These are phyloP conservation scores for Helotiales sp. DNA, from an alignment of 2,329 filamentous ascomycete genomes.

Conservation along the genomic window DNA sequence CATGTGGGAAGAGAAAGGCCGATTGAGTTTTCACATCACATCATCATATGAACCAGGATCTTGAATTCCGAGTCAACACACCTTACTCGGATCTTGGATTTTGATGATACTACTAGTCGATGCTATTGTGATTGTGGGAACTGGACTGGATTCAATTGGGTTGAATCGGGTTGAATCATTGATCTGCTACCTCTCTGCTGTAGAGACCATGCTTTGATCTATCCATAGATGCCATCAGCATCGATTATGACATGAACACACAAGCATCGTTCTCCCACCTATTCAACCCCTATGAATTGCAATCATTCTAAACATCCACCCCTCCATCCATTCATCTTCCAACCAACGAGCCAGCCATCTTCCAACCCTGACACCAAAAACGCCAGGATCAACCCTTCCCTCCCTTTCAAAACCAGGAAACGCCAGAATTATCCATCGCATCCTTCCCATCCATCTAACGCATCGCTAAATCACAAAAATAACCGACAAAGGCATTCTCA, in stretches of 20 bases:
- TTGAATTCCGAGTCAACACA: no score
- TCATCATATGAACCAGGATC: neutral
- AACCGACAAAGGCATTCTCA: neutral
- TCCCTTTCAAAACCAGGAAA: neutral
- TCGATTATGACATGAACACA: no score
- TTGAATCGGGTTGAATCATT: no score
- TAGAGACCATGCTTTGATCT: neutral
- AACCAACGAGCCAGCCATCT: neutral
- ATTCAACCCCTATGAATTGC: no score
- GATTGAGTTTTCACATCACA: neutral
- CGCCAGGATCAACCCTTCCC: neutral
- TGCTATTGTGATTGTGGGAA: no score
- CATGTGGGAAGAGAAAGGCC: neutral
- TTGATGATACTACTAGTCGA: no score
- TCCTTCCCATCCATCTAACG: neutral
- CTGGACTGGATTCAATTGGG: no score
- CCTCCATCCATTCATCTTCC: neutral
- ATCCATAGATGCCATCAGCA: neutral
- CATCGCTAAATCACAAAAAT: constrained; percentile 6
- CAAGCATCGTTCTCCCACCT: no score
- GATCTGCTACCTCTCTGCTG: neutral
- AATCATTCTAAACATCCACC: no score
- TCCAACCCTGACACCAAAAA: neutral
- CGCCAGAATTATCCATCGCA: constrained; percentile 5
- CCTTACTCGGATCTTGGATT: no score